phyloP scores from a whole-genome alignment of 2,329 filamentous ascomycete species.

The Colletotrichum costaricense region DNA sequence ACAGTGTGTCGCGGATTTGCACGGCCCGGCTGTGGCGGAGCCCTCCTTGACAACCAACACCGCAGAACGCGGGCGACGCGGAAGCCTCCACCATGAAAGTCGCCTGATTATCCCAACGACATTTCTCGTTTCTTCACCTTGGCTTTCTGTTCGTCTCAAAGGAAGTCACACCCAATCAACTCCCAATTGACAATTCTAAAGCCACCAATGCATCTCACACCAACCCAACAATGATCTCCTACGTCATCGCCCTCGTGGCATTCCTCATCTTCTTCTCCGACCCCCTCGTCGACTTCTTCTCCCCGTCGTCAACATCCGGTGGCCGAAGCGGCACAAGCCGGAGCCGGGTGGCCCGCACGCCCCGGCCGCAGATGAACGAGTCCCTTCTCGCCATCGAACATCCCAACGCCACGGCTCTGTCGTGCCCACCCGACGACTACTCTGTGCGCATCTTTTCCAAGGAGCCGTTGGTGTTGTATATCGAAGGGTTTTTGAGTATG shows the following conservation, averaged over 20 bases:
- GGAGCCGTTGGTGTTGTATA: conserved; percentile 64
- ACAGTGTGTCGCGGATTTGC: conserved; percentile 5
- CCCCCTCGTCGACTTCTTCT: conserved; percentile 54
- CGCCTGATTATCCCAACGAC: background rate
- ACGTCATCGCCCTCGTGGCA: conserved; percentile 54
- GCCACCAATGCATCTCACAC: background rate
- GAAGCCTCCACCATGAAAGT: background rate
- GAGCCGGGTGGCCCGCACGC: conserved; percentile 43
- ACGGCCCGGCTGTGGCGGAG: conserved; percentile 4
- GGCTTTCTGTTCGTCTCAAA: background rate
- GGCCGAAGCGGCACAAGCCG: conserved; percentile 15
- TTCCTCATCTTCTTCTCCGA: conserved; percentile 56
- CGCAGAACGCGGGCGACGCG: background rate
- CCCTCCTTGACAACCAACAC: background rate
- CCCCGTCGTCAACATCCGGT: conserved; percentile 32
- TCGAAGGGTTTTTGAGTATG: conserved; percentile 61
- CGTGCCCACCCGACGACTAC: conserved; percentile 56
- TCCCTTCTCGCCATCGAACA: conserved; percentile 61
- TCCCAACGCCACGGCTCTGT: conserved; percentile 47
- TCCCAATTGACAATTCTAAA: background rate
- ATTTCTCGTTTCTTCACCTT: background rate
- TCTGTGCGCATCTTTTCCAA: conserved; percentile 59
- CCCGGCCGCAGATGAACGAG: conserved; percentile 61
- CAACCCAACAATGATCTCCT: conserved; percentile 54
- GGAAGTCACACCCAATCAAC: too few species aligned